Base-by-base conservation (phyloP, 345 rosid species). In the Murraya koenigii region DNA sequence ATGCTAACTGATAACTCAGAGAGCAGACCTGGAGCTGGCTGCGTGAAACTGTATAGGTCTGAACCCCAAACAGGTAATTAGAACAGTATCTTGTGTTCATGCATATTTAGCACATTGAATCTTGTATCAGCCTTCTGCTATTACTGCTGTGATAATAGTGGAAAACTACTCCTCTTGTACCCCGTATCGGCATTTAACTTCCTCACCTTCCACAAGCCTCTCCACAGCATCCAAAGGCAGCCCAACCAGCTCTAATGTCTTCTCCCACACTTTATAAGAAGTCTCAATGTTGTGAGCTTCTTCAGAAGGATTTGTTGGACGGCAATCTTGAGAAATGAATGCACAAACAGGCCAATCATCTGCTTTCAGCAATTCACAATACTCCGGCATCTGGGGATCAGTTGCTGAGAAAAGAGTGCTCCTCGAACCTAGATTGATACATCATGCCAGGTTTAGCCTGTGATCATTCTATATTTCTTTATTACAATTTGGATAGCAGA, bases 331-430 rank as follows among this genome's bases (percentile, higher is more conserved):
- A 78, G 97, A 90, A 71, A 96, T 89, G 80, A 91, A 94, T n/a
- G 98, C 92, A 77, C 98, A 92, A 63, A 88, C 97, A 74, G 98
- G 98, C 95, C 93, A 90, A 19, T 92, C 97, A 71, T 94, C 97
- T 6, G 90, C 81, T 87, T 90, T 92, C 75, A 94, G 82, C 66
- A 87, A 77, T 72, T 94, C 97, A 71, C 98, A 92, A 75, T 92
- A 92, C 79, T 94, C 99, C 13, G 94, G 86, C 78, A 96, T 79
- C 89, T 92, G 97, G 82, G 98, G 97, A 87, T 94, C 97, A 7
- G 98, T 94, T 23, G 99, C 98, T 28, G 98, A 78, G 85, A 96
- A 94, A 25, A 96, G 95, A 20, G 97, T 62, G 77, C 99, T 96
- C 82, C 99, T 85, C 36, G 95, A 87, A 78, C 99, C 96, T 90